Base-by-base conservation (phyloP, 129 eudicot species). In the Centaurea solstitialis region DNA sequence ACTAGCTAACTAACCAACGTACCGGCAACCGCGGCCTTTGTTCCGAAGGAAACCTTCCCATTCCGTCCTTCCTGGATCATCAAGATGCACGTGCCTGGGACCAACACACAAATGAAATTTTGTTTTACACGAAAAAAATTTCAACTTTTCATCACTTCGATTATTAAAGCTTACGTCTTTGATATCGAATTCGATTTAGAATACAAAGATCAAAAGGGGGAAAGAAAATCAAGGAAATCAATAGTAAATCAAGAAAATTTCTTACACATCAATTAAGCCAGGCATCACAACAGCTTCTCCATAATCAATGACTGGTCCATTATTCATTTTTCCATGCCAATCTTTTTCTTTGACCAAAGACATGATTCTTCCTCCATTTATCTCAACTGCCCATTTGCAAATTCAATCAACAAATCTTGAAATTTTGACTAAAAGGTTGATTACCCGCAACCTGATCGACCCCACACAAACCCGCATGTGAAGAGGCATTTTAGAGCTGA, bases 1-100 rank as follows among this genome's bases (percentile, higher is more conserved):
- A 72, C 26, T 10, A 28, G 8, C 57, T 7, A 28, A 12, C 57
- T 7, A 21, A 43, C 33, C 18, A 17, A 80, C 83, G 2, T 83
- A 96, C 99, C 99, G 50, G 99, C 98, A 88, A 97, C 98, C 76
- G 99, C 99, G 47, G 99, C 98, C 80, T 82, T 93, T 41, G 99
- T 96, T 61, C 99, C 5, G 99, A 96, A 77, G 99, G 99, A 85
- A 96, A 96, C 66, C 99, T 88, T 96, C 99, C 99, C 98, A 96
- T 61, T 96, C 99, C 59, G 87, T 72, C 88, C 93, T 89, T 73
- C 99, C 99, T 33, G 99, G 99, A 79, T 96, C 99, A 87, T 96
- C 97, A 82, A 96, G 92, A 87, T 96, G 99, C 28, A 87, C 91
- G 84, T 96, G 99, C 82, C 99, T 94, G 84, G 74, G 50, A 24